Evolutionary conservation across 2,329 filamentous ascomycete species (phyloP), one percentile per base, ranked within the genome.

Genomic region (Apiospora rasikravindrae): DNA sequence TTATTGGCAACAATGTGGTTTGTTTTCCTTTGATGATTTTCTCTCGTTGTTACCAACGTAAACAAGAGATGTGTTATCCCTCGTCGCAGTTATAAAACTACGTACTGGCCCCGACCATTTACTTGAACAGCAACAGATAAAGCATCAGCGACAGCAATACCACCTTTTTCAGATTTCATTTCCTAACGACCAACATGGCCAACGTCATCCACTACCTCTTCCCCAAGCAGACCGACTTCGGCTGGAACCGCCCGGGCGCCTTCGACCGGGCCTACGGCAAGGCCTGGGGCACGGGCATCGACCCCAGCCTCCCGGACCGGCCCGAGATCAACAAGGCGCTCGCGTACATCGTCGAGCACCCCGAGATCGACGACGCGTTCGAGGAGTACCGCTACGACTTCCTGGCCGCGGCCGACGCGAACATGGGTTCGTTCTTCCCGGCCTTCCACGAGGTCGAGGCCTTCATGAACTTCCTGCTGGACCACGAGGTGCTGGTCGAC

Each of bases 221-320:
- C 64, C 8, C 53, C 53, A 37, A 22, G 2, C 19, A 29, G 10
- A 8, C 37, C 64, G 24, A 11, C 64, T 67, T 67, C 64, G 2
- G 4, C 37, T 42, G 24, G 37, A 24, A 67, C 64, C 64, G 64
- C 13, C 33, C 37, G 1, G 37, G 64, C 13, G 64, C 42, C 24
- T 67, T 67, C 42, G 64, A 67, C 64, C 19, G 64, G 10, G 64
- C 64, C 24, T 67, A 45, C n/a, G 64, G 64, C 40, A 26, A 26
- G 13, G 16, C 37, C 2, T 67, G 64, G 37, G 37, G n/a, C 40
- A 3, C n/a, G 19, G 64, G 64, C 37, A 67, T 67, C 26, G 64
- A 67, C n/a, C 16, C 22, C 1, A 24, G 13, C 10, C 64, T 67
- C 4, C 42, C 64, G n/a, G 64, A 67, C n/a, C 37, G 64, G 10